Conservation (phyloP, 1,284 basidiomycete species). For the Apiotrichum veenhuisii region DNA sequence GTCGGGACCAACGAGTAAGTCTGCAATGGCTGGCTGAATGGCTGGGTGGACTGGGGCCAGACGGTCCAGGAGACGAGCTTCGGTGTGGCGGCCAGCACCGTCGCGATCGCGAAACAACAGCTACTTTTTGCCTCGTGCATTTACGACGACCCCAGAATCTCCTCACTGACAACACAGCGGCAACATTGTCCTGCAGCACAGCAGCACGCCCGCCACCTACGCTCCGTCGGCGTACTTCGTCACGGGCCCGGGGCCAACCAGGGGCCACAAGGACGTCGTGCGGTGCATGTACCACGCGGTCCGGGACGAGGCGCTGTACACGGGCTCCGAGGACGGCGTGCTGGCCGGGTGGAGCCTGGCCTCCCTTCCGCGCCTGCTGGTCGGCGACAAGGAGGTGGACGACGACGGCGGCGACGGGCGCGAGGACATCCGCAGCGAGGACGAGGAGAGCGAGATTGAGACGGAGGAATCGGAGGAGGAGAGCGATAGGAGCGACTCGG, state of each 20-base stretch:
- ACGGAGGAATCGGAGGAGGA: slow-evolving; percentile 26
- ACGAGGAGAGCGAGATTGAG: slow-evolving; percentile 42
- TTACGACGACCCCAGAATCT: not conserved
- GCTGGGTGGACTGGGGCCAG: no score
- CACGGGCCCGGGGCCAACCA: slow-evolving; percentile 26
- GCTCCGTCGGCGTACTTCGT: slow-evolving; percentile 43
- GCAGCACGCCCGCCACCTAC: slow-evolving; percentile 21
- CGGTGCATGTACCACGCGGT: slow-evolving; percentile 45
- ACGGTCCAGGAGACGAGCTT: no score
- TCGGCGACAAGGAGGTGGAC: slow-evolving; percentile 43
- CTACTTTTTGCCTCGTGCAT: no score
- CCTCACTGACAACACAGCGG: slow-evolving; percentile 29
- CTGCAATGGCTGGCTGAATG: not conserved
- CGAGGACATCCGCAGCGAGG: slow-evolving; percentile 30
- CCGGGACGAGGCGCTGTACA: slow-evolving; percentile 47
- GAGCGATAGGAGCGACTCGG: not conserved
- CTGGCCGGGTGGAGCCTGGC: slow-evolving; percentile 48
- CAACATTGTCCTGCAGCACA: slow-evolving; percentile 46
- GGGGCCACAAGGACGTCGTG: slow-evolving; percentile 49
- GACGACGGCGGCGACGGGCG: slow-evolving; percentile 38
- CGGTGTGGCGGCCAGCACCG: no score
- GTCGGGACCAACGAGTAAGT: slow-evolving; percentile 46
- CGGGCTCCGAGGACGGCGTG: slow-evolving; percentile 49
- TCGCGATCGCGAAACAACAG: no score
- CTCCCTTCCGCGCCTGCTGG: slow-evolving; percentile 28